Evolutionary conservation across 805 yeast species (phyloP), one percentile per base, ranked within the genome.

Genomic region (Yamadazyma phyllophila): DNA sequence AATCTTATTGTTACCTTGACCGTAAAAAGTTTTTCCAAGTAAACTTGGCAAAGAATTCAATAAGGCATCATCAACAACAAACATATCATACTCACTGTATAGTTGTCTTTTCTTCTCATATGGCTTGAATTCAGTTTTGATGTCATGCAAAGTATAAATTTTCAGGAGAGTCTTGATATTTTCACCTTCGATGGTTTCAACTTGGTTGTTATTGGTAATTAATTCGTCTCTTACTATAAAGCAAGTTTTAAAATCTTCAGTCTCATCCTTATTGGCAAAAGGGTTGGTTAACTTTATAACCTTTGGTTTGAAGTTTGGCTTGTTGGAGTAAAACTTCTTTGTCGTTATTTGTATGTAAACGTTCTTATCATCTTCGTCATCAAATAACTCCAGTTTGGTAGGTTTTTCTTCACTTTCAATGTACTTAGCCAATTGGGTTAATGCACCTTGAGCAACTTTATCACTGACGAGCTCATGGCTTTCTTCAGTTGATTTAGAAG

Each of bases 41-140:
- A 87, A 67, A 56, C 83, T 81, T 39, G 99, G 99, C 66, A 94
- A 75, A 48, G 87, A 73, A 26, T 90, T 81, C 44, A 89, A 73
- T 38, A 92, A 72, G 31, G 84, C 82, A 51, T 90, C 96, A 67
- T 94, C 99, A 43, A 88, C 83, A 36, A 94, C 61, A 64, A 94
- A 88, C 49, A 89, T 53, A 57, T 90, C 96, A 61, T 79, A 87
- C 47, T 80, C 82, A 12, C 74, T 63, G 36, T 76, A 66, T 49
- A 94, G 79, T 51, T 82, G 83, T 63, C 97, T 82, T 64, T 90
- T 83, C 48, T 90, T 83, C 66, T 94, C 97, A 58, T 71, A 94
- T n/a, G 88, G 80, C 69, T 89, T 89, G 75, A 82, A 92, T 49
- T 84, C 85, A 29, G 90, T 87, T 64, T 88, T 88, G 52, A 94